Base-by-base conservation (phyloP, 495 filamentous ascomycete species). In the Lophiostoma macrostomum region DNA sequence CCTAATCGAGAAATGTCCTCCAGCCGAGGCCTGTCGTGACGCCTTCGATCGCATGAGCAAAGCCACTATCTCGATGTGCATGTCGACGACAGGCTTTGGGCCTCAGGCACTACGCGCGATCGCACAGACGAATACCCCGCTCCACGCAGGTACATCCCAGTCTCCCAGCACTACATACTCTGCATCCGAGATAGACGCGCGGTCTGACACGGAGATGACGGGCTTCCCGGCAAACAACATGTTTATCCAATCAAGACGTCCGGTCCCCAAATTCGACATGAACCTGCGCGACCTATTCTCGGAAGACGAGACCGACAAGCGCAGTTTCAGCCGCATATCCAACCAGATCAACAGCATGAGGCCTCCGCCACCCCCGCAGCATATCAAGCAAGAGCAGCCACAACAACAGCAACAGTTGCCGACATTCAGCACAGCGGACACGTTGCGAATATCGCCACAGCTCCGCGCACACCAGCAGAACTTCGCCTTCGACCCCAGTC, bases 1-100 rank as follows among this genome's bases (percentile, higher is more conserved):
- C 63, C 66, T 90, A 40, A 84, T 85, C 53, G 80, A 85, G 46
- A 87, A 87, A 66, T 90, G 86, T 60, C 87, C 86, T 10, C 86
- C 86, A 0, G 86, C 86, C 6, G 85, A 88, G 73, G 84, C 85
- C 22, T 97, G 91, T 62, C 80, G 90, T 2, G 91, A 96, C 67
- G 90, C 91, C 11, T 96, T 97, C 69, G 90, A 94, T 58, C 83
- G 91, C 35, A 97, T 95, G 77, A 90, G 87, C 61, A 95, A 88
- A 70, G 91, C 91, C 25, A 96, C 91, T 0, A 83, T 97, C 7
- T 85, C 88, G 57, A 96, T 96, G 91, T 87, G 83, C 53, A 77
- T 88, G 54, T 85, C 84, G 0, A 91, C 84, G 2, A 90, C 86
- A 8, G 88, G 88, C 2, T 91, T 93, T 62, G 85, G 84, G 10